phyloP scores from a whole-genome alignment of 306 rosid species.

The Cucurbita argyrosperma region DNA sequence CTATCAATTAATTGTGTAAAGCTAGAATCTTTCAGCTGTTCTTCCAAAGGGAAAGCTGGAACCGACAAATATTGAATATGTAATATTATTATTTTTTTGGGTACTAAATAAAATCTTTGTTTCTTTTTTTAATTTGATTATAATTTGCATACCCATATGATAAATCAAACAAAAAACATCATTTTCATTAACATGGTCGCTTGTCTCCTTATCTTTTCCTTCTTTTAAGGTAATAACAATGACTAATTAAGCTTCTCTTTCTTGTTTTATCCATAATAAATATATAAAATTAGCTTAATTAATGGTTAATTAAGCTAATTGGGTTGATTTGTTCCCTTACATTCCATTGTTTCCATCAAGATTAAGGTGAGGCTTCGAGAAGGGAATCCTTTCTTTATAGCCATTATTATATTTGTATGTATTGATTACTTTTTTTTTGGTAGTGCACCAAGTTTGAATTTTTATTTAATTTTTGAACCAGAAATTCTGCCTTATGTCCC shows the following conservation, averaged over 20 bases:
- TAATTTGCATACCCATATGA: neutral
- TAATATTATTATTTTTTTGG: neutral
- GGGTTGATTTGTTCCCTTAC: neutral
- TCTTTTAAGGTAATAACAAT: neutral
- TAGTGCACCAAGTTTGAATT: no score
- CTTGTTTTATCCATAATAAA: no score
- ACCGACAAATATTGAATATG: neutral
- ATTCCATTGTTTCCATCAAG: neutral
- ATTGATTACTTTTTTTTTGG: neutral
- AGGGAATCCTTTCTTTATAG: slow-evolving; percentile 4
- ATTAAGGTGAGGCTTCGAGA: slow-evolving; percentile 8
- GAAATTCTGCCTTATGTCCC: slow-evolving; percentile 37
- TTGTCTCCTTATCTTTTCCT: neutral
- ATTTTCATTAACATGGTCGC: neutral
- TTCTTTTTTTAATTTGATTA: neutral
- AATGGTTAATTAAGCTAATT: no score
- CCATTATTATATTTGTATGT: neutral
- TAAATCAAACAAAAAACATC: neutral
- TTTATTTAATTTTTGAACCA: slow-evolving; percentile 5
- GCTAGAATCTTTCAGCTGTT: neutral
- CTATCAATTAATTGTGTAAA: neutral
- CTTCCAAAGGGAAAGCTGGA: neutral
- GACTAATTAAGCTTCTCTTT: neutral
- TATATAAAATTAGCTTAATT: no score
- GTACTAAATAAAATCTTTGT: slow-evolving; percentile 5